phyloP scores from a whole-genome alignment of 2,329 filamentous ascomycete species.

The Aaosphaeria arxii region DNA sequence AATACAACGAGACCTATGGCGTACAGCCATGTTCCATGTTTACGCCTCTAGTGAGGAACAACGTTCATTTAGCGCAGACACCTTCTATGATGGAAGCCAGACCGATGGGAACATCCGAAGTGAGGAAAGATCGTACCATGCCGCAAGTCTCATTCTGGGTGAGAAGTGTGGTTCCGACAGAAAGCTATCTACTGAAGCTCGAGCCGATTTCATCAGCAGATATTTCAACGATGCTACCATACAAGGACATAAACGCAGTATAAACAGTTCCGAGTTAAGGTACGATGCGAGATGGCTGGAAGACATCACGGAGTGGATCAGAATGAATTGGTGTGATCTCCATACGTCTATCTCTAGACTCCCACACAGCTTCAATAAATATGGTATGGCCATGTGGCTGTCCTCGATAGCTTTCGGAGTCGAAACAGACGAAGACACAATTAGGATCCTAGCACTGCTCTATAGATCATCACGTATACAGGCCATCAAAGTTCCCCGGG shows the following conservation, averaged over 20 bases:
- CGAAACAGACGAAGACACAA: conserved; percentile 14
- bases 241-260: neutral
- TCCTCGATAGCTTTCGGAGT: conserved; percentile 21
- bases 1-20: conserved; percentile 23
- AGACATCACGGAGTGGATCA: neutral
- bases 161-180: neutral
- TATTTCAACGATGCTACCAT: neutral
- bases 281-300: neutral
- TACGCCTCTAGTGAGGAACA: neutral
- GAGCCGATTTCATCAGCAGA: neutral
- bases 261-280: neutral
- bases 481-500: neutral
- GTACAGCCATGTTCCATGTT: conserved; percentile 22
- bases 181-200: neutral
- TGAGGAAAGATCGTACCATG: neutral
- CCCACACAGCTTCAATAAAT: conserved; percentile 1
- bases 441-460: conserved; percentile 20
- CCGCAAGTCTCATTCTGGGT: neutral
- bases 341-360: neutral
- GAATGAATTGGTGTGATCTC: neutral
- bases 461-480: neutral
- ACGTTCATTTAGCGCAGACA: conserved; percentile 15
- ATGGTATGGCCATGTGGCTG: conserved; percentile 21
- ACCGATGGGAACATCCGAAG: neutral
- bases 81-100: conserved; percentile 5